Evolutionary conservation across 2,329 filamentous ascomycete species (phyloP).

Genomic region (Pseudogymnoascus sp.): DNA sequence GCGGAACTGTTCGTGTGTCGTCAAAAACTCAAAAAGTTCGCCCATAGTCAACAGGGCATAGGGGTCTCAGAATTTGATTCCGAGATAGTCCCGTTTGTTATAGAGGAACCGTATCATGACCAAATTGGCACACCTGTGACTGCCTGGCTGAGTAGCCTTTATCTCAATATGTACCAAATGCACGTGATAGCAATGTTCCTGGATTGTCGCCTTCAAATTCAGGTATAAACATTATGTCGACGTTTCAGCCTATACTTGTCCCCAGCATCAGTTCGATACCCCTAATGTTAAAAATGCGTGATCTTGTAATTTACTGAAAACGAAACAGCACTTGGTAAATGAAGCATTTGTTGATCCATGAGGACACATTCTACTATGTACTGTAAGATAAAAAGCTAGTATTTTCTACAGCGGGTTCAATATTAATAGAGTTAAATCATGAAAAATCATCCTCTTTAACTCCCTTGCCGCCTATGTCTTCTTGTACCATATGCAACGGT

Average conservation of each 20-base stretch:
- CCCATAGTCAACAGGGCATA: slow-evolving; percentile 40
- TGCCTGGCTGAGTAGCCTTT: not conserved
- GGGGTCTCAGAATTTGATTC: not conserved
- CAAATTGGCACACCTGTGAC: not conserved
- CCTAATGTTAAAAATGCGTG: not conserved
- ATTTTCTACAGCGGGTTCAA: not conserved
- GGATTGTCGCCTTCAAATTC: not conserved
- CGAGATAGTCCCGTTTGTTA: slow-evolving; percentile 2
- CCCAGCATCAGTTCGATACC: not conserved
- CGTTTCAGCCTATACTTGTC: not conserved
- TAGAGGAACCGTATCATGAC: not conserved
- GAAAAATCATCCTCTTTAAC: slow-evolving; percentile 12
- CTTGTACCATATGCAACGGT: slow-evolving; percentile 29
- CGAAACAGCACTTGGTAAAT: not conserved
- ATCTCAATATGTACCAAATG: not conserved
- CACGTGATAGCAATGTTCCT: not conserved
- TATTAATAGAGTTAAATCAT: slow-evolving; percentile 5
- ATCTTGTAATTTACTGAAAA: not conserved
- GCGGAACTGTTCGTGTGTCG: slow-evolving; percentile 53
- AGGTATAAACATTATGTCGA: not conserved
- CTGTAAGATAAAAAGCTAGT: not conserved
- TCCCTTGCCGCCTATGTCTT: not conserved
- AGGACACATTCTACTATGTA: not conserved
- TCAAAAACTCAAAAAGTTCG: slow-evolving; percentile 59
- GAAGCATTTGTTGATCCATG: not conserved